phyloP scores from a whole-genome alignment of 2,329 filamentous ascomycete species.

The Penicillium sp. region DNA sequence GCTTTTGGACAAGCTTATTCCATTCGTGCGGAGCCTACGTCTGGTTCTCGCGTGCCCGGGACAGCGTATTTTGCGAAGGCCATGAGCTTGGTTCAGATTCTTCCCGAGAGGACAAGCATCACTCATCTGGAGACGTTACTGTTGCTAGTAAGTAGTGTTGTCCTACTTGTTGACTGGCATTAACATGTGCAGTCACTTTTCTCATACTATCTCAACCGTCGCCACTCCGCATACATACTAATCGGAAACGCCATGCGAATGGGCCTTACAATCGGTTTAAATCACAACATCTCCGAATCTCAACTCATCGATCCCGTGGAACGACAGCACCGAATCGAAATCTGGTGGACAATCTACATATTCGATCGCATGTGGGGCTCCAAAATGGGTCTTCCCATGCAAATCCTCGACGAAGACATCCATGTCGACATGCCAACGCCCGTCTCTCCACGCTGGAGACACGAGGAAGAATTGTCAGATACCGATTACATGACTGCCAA shows the following conservation, averaged over 20 bases:
- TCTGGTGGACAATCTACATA: conserved; percentile 43
- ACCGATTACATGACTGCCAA: conserved; percentile 39
- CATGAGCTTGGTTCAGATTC: conserved; percentile 43
- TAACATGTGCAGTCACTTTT: conserved; percentile 30
- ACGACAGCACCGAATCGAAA: conserved; percentile 36
- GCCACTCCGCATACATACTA: conserved; percentile 34
- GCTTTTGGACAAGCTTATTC: conserved; percentile 50
- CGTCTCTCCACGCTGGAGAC: conserved; percentile 28
- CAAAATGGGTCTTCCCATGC: conserved; percentile 51
- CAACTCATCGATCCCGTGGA: conserved; percentile 42
- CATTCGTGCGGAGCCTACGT: conserved; percentile 34
- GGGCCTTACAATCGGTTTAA: conserved; percentile 45
- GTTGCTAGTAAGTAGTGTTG: conserved; percentile 32
- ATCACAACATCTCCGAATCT: conserved; percentile 41
- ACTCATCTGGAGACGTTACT: conserved; percentile 47
- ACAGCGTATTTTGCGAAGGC: conserved; percentile 47
- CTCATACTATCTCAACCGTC: conserved; percentile 39
- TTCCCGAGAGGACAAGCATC: conserved; percentile 46
- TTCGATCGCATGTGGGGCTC: conserved; percentile 51
- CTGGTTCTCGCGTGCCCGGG: conserved; percentile 42
- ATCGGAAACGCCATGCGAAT: conserved; percentile 45
- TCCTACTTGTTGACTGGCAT: neutral
- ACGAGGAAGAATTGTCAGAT: conserved; percentile 40
- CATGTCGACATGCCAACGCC: conserved; percentile 41
- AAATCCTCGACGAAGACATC: conserved; percentile 52